Evolutionary conservation across 371 early-diverging fungal genomes (phyloP).

Genomic region (Circinella umbellata): DNA sequence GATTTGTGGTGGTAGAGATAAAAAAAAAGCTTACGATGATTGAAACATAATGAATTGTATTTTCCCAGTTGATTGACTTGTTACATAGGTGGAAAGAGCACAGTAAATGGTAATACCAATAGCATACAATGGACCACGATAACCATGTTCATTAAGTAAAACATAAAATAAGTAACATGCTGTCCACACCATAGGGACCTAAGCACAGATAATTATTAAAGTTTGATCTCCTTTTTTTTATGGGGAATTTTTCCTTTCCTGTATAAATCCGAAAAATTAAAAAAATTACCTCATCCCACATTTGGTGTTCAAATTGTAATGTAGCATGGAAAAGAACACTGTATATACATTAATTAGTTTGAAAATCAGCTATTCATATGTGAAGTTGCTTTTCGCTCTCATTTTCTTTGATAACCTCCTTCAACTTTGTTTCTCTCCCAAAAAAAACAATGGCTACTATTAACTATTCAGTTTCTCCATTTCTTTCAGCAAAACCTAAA

Average conservation of each 20-base stretch:
- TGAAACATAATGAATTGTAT: conserved; percentile 51
- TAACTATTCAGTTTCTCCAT: too few relatives aligned
- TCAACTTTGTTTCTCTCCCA: background rate
- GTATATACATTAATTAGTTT: background rate
- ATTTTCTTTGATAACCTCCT: background rate
- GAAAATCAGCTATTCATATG: too few relatives aligned
- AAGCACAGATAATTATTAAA: conserved; percentile 1
- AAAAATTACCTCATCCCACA: conserved; percentile 50
- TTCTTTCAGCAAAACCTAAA: too few relatives aligned
- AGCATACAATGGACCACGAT: conserved; percentile 19
- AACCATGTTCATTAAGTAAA: conserved; percentile 35
- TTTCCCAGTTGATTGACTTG: conserved; percentile 42
- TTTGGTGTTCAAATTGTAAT: conserved; percentile 45
- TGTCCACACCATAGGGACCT: conserved; percentile 54
- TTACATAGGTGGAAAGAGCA: conserved; percentile 41
- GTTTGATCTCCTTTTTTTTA: too few relatives aligned
- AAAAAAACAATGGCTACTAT: too few relatives aligned
- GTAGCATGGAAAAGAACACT: conserved; percentile 51
- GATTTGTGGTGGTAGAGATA: background rate
- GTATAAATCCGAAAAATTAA: background rate
- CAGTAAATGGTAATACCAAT: conserved; percentile 34
- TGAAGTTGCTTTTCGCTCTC: background rate
- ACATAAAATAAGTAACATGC: conserved; percentile 46
- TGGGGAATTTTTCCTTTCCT: too few relatives aligned
- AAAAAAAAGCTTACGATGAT: conserved; percentile 34